These are phyloP conservation scores for Tetrapyrgos nigripes DNA, from an alignment of 1,284 basidiomycete genomes.

Conservation along the genomic window DNA sequence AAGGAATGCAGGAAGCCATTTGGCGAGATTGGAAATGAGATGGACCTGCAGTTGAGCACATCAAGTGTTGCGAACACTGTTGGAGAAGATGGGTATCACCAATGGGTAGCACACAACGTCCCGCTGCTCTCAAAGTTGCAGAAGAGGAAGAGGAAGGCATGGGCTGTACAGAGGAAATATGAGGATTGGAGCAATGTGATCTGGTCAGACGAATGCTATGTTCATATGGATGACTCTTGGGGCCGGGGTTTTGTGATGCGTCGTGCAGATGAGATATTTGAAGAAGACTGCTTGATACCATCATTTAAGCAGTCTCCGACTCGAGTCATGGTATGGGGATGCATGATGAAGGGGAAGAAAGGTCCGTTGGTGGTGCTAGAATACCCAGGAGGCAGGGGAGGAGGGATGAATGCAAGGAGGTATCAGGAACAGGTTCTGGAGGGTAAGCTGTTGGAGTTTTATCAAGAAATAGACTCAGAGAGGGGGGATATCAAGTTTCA, in stretches of 20 bases:
- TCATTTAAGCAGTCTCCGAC: too few species aligned
- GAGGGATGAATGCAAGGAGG: too few species aligned
- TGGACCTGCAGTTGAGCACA: not conserved
- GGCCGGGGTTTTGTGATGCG: too few species aligned
- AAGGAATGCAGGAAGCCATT: constrained; percentile 1
- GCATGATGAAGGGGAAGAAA: too few species aligned
- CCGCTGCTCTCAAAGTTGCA: constrained; percentile 10
- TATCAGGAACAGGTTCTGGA: not conserved
- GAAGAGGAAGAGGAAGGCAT: not conserved
- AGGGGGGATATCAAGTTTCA: too few species aligned
- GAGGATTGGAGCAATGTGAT: constrained; percentile 15
- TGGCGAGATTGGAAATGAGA: constrained; percentile 6
- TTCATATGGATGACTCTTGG: too few species aligned
- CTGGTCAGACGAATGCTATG: constrained; percentile 23
- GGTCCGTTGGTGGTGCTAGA: too few species aligned
- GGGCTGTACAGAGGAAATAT: constrained; percentile 3
- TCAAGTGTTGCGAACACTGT: constrained; percentile 1
- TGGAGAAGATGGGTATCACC: constrained; percentile 13
- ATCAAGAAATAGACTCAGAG: not conserved
- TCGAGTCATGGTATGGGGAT: too few species aligned
- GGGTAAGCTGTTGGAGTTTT: not conserved
- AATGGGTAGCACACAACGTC: too few species aligned
- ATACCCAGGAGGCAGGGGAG: too few species aligned
- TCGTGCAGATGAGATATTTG: too few species aligned
- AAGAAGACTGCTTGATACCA: too few species aligned